phyloP scores from a whole-genome alignment of 1,284 basidiomycete genomes.

The Fistulinella staudtii region DNA sequence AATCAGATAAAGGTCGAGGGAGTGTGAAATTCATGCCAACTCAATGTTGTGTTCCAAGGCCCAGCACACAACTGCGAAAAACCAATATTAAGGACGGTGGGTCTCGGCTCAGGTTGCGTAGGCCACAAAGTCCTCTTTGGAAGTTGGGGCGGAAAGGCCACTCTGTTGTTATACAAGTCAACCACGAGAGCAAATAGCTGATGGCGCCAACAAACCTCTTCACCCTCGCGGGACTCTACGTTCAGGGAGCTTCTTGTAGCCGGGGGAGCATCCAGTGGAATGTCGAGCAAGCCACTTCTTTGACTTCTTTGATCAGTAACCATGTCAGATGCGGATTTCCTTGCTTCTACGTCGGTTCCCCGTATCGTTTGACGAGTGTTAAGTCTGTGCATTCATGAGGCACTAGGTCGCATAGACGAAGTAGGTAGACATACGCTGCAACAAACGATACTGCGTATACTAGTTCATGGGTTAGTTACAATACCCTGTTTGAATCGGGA shows the following conservation, averaged over 20 bases:
- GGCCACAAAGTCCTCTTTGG: slow-evolving; percentile 9
- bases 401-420: neutral
- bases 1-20: neutral
- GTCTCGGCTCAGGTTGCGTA: neutral
- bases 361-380: slow-evolving; percentile 48
- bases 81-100: neutral
- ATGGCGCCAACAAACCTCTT: slow-evolving; percentile 10
- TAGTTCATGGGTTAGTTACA: slow-evolving; percentile 23
- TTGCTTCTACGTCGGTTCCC: slow-evolving; percentile 42
- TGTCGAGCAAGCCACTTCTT: neutral
- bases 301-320: slow-evolving; percentile 1
- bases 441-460: slow-evolving; percentile 68
- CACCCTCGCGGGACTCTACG: neutral
- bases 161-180: slow-evolving; percentile 10
- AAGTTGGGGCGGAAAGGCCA: neutral
- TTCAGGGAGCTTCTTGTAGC: neutral
- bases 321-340: slow-evolving; percentile 19
- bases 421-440: slow-evolving; percentile 47
- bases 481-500: neutral
- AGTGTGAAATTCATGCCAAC: neutral
- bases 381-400: slow-evolving; percentile 33
- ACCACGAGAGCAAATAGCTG: neutral
- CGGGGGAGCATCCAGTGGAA: slow-evolving; percentile 6
- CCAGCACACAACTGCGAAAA: neutral
- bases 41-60: too few species aligned